A percentile compares a stretch with the other conserved stretches of the same genome.
Evolutionary conservation across 2,329 filamentous ascomycete species (phyloP).

Genomic region (Chaetomium olivaceum): DNA sequence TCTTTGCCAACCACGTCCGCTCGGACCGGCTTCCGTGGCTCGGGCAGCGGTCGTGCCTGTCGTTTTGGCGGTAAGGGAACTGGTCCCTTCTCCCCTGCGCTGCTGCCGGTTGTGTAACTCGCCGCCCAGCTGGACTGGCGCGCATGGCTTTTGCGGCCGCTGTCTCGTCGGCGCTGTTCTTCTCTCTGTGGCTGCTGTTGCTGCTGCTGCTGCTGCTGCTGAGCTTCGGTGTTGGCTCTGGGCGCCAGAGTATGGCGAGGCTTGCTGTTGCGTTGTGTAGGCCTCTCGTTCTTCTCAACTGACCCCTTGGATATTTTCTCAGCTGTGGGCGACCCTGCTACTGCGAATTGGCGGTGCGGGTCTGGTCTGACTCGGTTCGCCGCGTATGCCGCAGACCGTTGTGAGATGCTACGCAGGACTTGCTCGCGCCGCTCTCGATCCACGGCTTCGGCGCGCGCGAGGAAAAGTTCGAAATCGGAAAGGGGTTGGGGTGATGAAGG

Average conservation of each 20-base stretch:
- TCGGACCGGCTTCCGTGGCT: not conserved
- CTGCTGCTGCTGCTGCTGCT: not conserved
- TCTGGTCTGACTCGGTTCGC: conserved; percentile 18
- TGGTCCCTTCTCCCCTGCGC: conserved; percentile 1
- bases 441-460: conserved; percentile 34
- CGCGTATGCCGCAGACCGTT: conserved; percentile 20
- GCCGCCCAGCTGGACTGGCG: conserved; percentile 26
- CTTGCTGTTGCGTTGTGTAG: conserved; percentile 2
- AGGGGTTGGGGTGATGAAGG: not conserved
- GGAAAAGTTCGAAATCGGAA: conserved; percentile 36
- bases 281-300: not conserved
- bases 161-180: not conserved
- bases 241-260: not conserved
- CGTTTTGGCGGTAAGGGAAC: not conserved
- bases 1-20: conserved; percentile 1
- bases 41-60: not conserved
- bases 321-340: not conserved
- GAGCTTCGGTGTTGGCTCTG: not conserved
- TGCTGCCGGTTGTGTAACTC: conserved; percentile 22
- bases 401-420: conserved; percentile 29
- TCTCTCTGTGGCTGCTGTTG: not conserved
- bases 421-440: conserved; percentile 33
- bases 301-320: not conserved
- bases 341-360: conserved; percentile 29
- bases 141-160: conserved; percentile 2